Evolutionary conservation across 257 asterid genomes (phyloP), one percentile per base, ranked within the genome.

Genomic region (Cinchona pubescens): DNA sequence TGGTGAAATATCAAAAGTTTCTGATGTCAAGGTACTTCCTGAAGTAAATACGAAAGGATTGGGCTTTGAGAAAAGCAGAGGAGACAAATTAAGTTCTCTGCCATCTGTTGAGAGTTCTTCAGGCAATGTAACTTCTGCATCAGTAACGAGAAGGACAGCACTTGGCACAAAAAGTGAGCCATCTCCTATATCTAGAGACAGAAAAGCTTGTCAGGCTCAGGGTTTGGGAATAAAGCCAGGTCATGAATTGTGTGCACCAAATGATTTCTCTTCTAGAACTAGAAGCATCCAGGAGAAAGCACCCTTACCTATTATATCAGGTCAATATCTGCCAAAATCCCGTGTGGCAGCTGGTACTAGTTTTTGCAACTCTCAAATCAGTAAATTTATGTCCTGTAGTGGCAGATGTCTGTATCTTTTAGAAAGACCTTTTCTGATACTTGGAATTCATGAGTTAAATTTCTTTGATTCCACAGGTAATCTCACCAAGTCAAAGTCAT

Each of bases 401-500:
- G 51, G 14, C 45, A 23, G 30, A 49, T 49, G 6, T 11, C 27
- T 46, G 18, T 34, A 11, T 37, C 7, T 38, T 51, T 77, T n/a
- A 3, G 23, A 19, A 29, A 14, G 34, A 46, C 53, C 11, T 12
- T 15, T 42, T 76, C 56, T 64, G 56, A 32, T 58, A 32, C 5
- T 23, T 58, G 30, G 29, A 45, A 58, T 32, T 76, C 19, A 59
- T 2, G 13, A 67, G 48, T 21, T 23, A 2, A 23, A 37, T 37
- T 19, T 56, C 53, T 66, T 56, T 10, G 34, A 32, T 65, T 34
- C 40, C n/a, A 3, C 82, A 78, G 82, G 82, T 29, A 4, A 35
- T 15, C n/a, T 78, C 43, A 42, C 27, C 6, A 78, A 72, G 51
- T 40, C 81, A 18, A 78, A 78, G 68, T 78, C 82, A n/a, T 72